phyloP scores from a whole-genome alignment of 1,284 basidiomycete species.

The Pseudozyma tsukubaensis region DNA sequence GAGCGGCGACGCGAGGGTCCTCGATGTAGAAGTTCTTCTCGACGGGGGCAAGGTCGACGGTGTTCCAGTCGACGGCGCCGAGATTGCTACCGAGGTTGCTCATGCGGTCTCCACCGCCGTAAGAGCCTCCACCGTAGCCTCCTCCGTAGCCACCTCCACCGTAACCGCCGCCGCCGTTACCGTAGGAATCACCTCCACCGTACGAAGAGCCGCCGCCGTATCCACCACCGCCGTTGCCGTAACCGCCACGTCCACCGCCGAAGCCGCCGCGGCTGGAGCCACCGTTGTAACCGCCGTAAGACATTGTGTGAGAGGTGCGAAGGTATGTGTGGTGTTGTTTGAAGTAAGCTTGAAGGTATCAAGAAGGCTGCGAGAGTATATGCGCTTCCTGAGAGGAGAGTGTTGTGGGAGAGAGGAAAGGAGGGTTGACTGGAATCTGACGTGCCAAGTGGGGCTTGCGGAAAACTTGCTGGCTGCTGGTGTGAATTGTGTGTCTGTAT shows the following conservation, averaged over 20 bases:
- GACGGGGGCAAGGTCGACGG: conserved; percentile 76
- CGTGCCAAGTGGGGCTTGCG: no score
- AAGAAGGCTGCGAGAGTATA: neutral
- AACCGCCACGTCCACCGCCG: conserved; percentile 48
- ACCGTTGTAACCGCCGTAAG: conserved; percentile 59
- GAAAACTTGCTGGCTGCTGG: no score
- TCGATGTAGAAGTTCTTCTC: conserved; percentile 96
- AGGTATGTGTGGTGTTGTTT: neutral
- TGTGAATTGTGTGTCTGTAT: neutral
- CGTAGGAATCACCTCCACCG: conserved; percentile 41
- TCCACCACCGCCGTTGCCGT: conserved; percentile 47
- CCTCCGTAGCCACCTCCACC: conserved; percentile 44
- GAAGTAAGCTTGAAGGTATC: no score
- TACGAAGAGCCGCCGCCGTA: conserved; percentile 43
- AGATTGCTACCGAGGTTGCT: conserved; percentile 84
- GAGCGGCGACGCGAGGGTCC: conserved; percentile 83
- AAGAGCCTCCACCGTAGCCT: conserved; percentile 47
- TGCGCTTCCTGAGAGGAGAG: conserved; percentile 19
- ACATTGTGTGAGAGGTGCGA: conserved; percentile 30
- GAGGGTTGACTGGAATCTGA: neutral
- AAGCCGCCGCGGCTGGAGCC: conserved; percentile 42
- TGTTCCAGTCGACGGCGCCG: conserved; percentile 84
- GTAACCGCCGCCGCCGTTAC: conserved; percentile 44
- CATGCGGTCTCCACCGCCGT: conserved; percentile 79
- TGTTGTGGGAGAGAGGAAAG: conserved; percentile 11